Conservation (phyloP, 1,284 basidiomycete species). For the Ceratobasidium sp. region DNA sequence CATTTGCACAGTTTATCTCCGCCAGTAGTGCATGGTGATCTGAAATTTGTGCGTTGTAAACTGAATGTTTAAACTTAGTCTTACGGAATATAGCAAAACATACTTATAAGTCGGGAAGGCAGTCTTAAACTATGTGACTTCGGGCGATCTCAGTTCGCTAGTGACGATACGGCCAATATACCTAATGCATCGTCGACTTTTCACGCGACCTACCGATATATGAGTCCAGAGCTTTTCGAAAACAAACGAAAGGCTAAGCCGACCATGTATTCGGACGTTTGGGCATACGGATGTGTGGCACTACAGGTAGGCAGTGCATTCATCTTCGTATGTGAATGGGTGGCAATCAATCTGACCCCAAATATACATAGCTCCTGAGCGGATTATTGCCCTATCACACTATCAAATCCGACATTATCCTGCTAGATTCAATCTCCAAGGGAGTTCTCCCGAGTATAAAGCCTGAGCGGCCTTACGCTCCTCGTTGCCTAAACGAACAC, state of each 20-base stretch:
- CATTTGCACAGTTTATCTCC: constrained; percentile 23
- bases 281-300: constrained; percentile 40
- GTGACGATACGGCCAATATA: neutral
- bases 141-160: constrained; percentile 3
- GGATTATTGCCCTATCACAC: constrained; percentile 22
- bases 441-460: constrained; percentile 19
- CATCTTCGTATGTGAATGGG: neutral
- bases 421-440: neutral
- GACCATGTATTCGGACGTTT: constrained; percentile 23
- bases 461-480: constrained; percentile 20
- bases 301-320: constrained; percentile 17
- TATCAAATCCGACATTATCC: constrained; percentile 5
- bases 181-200: constrained; percentile 5
- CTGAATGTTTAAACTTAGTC: neutral
- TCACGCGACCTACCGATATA: constrained; percentile 21
- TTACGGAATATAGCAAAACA: neutral
- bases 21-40: constrained; percentile 25
- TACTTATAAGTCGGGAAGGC: neutral
- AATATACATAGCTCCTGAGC: neutral
- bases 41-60: constrained; percentile 6
- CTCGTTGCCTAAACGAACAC: constrained; percentile 25
- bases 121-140: constrained; percentile 27
- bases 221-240: constrained; percentile 35
- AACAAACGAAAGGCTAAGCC: neutral
- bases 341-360: neutral